A percentile compares a stretch with the other conserved stretches of the same genome.
phyloP scores from a whole-genome alignment of 179 eudicot species.

The Heliamphora pulchella region DNA sequence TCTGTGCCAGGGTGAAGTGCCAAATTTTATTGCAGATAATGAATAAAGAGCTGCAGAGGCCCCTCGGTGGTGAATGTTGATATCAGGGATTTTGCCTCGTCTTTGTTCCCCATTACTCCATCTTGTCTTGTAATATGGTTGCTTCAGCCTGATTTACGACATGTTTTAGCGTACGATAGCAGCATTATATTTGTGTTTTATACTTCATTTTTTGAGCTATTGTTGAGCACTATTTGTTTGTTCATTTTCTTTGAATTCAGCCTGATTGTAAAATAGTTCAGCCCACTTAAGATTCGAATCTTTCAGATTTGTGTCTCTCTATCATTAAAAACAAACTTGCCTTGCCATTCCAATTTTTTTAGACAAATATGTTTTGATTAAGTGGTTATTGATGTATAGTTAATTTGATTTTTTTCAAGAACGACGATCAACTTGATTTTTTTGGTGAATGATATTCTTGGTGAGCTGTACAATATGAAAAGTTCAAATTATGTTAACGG shows the following conservation, averaged over 20 bases:
- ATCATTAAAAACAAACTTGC: too few species aligned
- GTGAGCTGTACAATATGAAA: too few species aligned
- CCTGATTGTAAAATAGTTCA: background rate
- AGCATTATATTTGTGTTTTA: background rate
- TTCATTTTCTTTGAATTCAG: background rate
- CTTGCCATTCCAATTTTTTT: too few species aligned
- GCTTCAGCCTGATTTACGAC: constrained; percentile 1
- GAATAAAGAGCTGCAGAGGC: constrained; percentile 39
- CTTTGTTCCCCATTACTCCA: background rate
- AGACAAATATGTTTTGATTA: too few species aligned
- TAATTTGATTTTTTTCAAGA: too few species aligned
- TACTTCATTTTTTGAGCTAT: background rate
- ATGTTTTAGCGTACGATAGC: constrained; percentile 4
- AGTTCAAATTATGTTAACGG: too few species aligned
- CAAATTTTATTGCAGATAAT: constrained; percentile 81
- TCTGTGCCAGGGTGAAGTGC: constrained; percentile 74
- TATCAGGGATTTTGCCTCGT: background rate
- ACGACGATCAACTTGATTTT: too few species aligned
- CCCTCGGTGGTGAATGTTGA: background rate
- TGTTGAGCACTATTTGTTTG: background rate
- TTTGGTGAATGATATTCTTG: too few species aligned
- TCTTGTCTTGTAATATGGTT: background rate
- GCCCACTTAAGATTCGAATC: background rate
- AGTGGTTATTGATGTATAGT: too few species aligned
- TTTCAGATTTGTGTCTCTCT: background rate